Evolutionary conservation across 2,329 filamentous ascomycete species (phyloP).

Genomic region (Colletotrichum salicis): DNA sequence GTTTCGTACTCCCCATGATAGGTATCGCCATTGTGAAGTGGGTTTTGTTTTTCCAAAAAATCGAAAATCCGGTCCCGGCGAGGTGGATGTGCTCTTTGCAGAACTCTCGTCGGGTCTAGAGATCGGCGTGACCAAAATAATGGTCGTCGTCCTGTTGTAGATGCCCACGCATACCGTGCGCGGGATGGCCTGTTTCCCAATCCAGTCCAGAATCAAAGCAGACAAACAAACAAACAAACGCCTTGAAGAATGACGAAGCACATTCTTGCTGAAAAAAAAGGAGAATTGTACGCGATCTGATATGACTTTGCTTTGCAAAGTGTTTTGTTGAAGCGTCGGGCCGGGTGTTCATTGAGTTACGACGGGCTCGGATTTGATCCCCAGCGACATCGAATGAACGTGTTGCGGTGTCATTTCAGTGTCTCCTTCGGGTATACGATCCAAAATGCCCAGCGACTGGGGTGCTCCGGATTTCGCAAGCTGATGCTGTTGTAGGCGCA

Average conservation of each 20-base stretch:
- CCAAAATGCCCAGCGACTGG: constrained; percentile 58
- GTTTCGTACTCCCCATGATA: constrained; percentile 5
- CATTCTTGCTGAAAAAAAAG: not conserved
- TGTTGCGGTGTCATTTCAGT: constrained; percentile 53
- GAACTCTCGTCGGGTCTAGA: constrained; percentile 33
- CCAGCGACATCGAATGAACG: constrained; percentile 26
- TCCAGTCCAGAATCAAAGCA: constrained; percentile 19
- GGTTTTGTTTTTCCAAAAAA: constrained; percentile 1
- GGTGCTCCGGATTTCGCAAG: constrained; percentile 42
- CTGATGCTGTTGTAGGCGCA: constrained; percentile 72
- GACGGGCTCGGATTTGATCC: constrained; percentile 47
- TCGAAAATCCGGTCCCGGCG: constrained; percentile 25
- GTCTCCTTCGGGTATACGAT: constrained; percentile 68
- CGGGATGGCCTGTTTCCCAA: not conserved
- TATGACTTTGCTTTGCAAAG: not conserved
- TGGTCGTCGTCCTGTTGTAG: constrained; percentile 25
- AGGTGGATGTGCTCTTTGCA: constrained; percentile 30
- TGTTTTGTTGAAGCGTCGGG: not conserved
- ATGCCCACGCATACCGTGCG: not conserved
- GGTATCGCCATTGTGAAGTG: constrained; percentile 15
- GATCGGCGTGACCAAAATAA: constrained; percentile 20
- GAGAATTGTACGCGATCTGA: not conserved
- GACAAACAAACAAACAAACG: constrained; percentile 20
- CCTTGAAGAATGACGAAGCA: not conserved
- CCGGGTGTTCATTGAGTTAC: constrained; percentile 43